A percentile compares a stretch with the other conserved stretches of the same genome.
These are phyloP conservation scores for Fusarium sp. DNA, from an alignment of 2,329 filamentous ascomycete genomes.

Conservation along the genomic window DNA sequence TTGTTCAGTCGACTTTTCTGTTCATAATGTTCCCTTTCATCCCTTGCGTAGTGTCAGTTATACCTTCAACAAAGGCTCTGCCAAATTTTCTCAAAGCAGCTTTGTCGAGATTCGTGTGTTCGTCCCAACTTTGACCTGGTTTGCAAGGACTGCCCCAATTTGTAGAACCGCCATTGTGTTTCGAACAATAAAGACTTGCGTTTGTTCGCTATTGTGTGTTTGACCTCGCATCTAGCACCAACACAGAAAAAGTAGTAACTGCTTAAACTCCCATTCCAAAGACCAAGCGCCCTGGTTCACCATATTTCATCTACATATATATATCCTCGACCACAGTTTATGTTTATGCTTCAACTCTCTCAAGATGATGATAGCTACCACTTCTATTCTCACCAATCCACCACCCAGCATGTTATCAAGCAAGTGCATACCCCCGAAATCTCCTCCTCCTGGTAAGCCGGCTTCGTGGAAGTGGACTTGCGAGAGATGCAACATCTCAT, in stretches of 20 bases:
- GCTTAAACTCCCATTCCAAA: neutral
- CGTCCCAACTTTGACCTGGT: neutral
- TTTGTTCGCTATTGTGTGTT: neutral
- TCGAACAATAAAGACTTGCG: neutral
- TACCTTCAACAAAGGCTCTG: conserved; percentile 16
- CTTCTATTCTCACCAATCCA: neutral
- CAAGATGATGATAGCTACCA: neutral
- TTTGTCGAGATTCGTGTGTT: conserved; percentile 6
- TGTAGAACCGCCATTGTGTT: neutral
- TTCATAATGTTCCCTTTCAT: neutral
- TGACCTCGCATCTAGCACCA: neutral
- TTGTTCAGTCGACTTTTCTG: neutral
- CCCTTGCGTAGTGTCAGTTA: neutral
- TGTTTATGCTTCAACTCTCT: neutral
- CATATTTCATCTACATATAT: neutral
- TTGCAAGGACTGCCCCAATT: neutral
- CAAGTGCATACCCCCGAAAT: conserved; percentile 2
- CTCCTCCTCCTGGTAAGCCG: conserved; percentile 4
- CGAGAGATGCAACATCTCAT: conserved; percentile 48
- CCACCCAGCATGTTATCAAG: neutral
- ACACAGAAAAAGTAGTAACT: neutral
- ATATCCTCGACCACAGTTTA: too few relatives aligned
- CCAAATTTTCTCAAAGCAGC: neutral
- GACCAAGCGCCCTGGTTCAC: neutral
- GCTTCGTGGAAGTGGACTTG: conserved; percentile 54